Base-by-base conservation (phyloP, 1,284 basidiomycete genomes). In the Thelephora terrestris region DNA sequence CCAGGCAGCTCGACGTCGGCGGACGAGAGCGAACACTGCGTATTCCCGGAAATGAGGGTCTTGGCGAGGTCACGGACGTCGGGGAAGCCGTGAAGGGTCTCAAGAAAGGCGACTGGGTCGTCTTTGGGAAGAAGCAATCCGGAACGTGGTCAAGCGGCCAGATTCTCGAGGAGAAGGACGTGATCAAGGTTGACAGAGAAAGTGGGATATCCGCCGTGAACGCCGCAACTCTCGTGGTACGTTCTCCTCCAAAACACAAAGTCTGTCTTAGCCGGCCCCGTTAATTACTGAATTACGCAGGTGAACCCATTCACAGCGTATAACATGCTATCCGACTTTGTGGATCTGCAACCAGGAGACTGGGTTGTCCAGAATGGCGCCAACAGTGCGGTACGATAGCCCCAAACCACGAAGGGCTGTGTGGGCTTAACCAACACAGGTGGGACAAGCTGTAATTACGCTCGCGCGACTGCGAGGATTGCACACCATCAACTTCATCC, bases 241-340 rank as follows among this genome's bases (percentile, higher is more conserved):
- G 29, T 32, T 32, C 12, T 32, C 3, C 29, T 32, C 29, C 3
- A 10, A 27, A 27, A 27, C 25, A 32, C 29, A 10, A 3, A 6
- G 7, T 32, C 14, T 5, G 29, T 32, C 14, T 32, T 10, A 32
- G 29, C 3, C 29, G 29, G n/a, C n/a, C 14, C 29, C 29, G 12
- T 32, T 14, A 12, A 32, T 32, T 32, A 46, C 17, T 47, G 44
- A 24, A 17, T 37, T 43, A 14, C 18, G 16, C 50, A 88, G 85
- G 79, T 91, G 35, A 92, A 92, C 56, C 86, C 86, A 3, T 74
- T 88, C 0, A 89, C 89, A 1, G 90, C 89, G 0, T 82, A 81
- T 52, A 82, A 85, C 56, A 86, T 92, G 81, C 72, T 92, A 5
- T 71, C 71, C 29, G 76, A 85, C 46, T 91, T 85, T 64, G 72